phyloP scores from a whole-genome alignment of 78 protist genomes.

The Planoprotostelium fungivorum region DNA sequence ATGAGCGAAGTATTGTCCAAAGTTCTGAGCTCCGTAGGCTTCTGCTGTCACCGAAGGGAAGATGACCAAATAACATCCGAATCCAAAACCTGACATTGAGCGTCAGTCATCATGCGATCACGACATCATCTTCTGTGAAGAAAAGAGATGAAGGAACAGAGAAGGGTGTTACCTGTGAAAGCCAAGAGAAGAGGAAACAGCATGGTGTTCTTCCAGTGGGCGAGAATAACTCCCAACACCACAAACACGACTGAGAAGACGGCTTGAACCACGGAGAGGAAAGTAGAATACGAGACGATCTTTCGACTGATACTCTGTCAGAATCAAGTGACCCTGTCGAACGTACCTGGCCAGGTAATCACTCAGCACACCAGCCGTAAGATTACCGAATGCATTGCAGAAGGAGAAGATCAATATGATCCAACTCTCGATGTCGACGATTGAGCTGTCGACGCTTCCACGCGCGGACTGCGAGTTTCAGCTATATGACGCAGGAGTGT shows the following conservation, averaged over 20 bases:
- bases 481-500: too few species aligned
- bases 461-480: too few species aligned
- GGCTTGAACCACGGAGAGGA: background rate
- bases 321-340: background rate
- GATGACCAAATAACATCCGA: background rate
- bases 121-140: too few species aligned
- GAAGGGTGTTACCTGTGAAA: background rate
- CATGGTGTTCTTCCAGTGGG: background rate
- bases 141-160: too few species aligned
- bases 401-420: background rate
- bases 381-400: background rate
- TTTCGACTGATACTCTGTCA: background rate
- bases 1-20: background rate
- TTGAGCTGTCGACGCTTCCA: too few species aligned
- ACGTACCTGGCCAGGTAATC: background rate
- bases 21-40: background rate
- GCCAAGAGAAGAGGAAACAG: background rate
- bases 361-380: background rate
- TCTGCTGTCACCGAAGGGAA: background rate
- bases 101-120: too few species aligned
- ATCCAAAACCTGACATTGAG: background rate
- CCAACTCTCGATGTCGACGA: background rate
- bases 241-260: background rate
- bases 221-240: background rate
- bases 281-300: background rate